phyloP scores from a whole-genome alignment of 1,284 basidiomycete genomes.

The Paramarasmius palmivorus region DNA sequence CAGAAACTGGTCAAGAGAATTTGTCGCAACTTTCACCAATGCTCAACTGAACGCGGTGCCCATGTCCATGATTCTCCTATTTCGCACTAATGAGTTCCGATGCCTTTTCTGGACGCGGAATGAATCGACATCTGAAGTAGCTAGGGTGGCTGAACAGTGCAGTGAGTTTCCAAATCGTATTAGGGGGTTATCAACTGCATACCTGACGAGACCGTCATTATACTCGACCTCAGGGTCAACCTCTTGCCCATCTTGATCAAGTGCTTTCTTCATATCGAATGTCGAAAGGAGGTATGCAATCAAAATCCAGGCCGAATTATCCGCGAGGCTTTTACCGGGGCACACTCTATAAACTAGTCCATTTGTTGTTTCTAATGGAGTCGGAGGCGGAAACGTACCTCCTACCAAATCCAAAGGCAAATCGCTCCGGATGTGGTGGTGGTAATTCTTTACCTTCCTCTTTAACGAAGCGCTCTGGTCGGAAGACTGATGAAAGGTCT shows the following conservation, averaged over 20 bases:
- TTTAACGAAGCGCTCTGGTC: conserved; percentile 1
- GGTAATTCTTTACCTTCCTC: neutral
- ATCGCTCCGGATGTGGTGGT: neutral
- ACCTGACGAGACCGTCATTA: neutral
- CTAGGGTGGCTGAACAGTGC: neutral
- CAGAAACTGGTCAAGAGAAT: too few species aligned
- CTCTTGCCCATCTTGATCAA: conserved; percentile 2
- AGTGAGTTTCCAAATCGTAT: too few species aligned
- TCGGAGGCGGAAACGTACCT: neutral
- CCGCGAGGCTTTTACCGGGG: neutral
- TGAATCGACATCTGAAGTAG: conserved; percentile 5
- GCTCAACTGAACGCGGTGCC: too few species aligned
- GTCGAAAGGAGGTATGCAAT: neutral
- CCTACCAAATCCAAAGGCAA: conserved; percentile 4
- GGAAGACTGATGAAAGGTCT: conserved; percentile 19
- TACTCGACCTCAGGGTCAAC: neutral
- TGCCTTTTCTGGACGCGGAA: conserved; percentile 1
- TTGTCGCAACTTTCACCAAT: too few species aligned
- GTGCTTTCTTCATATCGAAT: neutral
- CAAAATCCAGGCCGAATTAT: neutral
- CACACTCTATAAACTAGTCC: neutral
- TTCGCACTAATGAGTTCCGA: neutral
- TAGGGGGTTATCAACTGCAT: too few species aligned
- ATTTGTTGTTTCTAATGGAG: neutral
- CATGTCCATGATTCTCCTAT: neutral